Percentiles rank a stretch among this genome's conserved stretches.
Conservation (phyloP, 108 stramenopile genomes). For the Cyclotella sp. region DNA sequence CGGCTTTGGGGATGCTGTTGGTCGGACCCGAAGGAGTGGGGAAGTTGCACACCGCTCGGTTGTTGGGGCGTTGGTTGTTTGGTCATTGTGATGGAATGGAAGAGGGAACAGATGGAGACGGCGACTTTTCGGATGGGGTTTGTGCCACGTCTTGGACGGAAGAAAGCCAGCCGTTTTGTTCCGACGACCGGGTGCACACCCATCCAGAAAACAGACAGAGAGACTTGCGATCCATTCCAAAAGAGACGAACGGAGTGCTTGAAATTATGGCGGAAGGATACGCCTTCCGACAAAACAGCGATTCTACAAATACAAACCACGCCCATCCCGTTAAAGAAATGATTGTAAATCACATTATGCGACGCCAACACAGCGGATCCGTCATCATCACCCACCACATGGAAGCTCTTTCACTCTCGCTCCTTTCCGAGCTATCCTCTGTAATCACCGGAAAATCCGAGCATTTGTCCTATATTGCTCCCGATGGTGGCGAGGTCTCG, state of each 20-base stretch:
- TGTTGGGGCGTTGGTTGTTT: slow-evolving; percentile 30
- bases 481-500: slow-evolving; percentile 6
- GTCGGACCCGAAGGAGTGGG: slow-evolving; percentile 44
- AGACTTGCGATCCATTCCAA: not conserved
- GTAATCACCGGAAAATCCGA: slow-evolving; percentile 36
- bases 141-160: not conserved
- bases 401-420: slow-evolving; percentile 25
- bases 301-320: not conserved
- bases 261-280: slow-evolving; percentile 21
- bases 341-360: slow-evolving; percentile 40
- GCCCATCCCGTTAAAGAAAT: slow-evolving; percentile 10
- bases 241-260: slow-evolving; percentile 8
- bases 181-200: not conserved
- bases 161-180: not conserved
- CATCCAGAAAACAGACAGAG: not conserved
- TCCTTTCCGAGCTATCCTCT: slow-evolving; percentile 22
- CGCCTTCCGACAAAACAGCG: not conserved
- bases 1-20: slow-evolving; percentile 40
- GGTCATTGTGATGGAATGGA: slow-evolving; percentile 31
- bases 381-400: slow-evolving; percentile 45
- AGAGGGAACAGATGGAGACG: no score
- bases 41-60: slow-evolving; percentile 30
- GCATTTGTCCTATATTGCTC: slow-evolving; percentile 19
- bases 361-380: slow-evolving; percentile 37
- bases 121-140: not conserved